Conservation (phyloP, 1,284 basidiomycete species). For the Sparassis latifolia region DNA sequence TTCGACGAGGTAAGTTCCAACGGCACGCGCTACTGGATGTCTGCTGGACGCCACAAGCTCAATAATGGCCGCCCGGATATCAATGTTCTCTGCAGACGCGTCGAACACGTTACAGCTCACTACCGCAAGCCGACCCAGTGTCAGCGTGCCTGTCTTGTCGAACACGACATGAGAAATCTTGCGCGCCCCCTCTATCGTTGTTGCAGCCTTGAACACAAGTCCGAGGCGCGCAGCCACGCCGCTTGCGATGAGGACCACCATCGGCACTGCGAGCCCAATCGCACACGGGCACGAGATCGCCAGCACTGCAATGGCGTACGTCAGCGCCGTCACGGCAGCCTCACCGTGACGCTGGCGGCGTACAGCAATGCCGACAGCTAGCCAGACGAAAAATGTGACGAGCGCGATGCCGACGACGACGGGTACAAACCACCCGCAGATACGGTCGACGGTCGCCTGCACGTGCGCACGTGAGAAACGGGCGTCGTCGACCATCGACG, state of each 20-base stretch:
- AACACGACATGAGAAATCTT: constrained; percentile 32
- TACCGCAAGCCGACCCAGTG: constrained; percentile 29
- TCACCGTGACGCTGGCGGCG: constrained; percentile 19
- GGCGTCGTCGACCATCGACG: constrained; percentile 31
- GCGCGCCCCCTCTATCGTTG: constrained; percentile 25
- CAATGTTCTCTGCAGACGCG: constrained; percentile 11
- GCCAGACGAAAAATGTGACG: constrained; percentile 32
- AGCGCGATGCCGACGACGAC: constrained; percentile 25
- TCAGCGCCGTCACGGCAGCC: constrained; percentile 29
- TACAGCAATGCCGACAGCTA: constrained; percentile 27
- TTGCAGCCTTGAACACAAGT: constrained; percentile 30
- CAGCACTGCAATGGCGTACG: constrained; percentile 36
- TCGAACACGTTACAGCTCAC: constrained; percentile 19
- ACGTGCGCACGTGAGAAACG: constrained; percentile 31
- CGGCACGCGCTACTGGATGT: constrained; percentile 30
- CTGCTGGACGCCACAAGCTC: constrained; percentile 23
- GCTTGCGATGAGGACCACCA: constrained; percentile 31
- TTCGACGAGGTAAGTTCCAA: constrained; percentile 16
- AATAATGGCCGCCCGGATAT: constrained; percentile 14
- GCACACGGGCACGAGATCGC: constrained; percentile 40
- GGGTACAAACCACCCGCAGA: constrained; percentile 30
- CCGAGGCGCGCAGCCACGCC: constrained; percentile 29
- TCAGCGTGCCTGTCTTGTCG: constrained; percentile 44
- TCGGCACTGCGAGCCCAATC: constrained; percentile 31
- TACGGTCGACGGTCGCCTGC: constrained; percentile 33